Conservation (phyloP, 2,329 filamentous ascomycete genomes). For the Cordyceps javanica region DNA sequence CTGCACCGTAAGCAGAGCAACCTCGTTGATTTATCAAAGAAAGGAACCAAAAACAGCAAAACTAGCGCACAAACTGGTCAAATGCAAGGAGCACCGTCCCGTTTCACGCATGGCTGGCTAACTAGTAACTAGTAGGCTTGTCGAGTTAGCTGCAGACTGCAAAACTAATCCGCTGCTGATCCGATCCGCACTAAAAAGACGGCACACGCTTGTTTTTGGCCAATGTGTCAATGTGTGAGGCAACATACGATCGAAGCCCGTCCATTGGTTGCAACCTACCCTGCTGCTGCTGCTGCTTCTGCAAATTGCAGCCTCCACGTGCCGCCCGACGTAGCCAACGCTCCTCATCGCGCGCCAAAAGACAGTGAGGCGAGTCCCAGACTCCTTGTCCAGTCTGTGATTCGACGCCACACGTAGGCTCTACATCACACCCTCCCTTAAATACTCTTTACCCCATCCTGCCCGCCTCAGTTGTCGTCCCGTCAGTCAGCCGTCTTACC, state of each 20-base stretch:
- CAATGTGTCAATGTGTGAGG: not conserved
- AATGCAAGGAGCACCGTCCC: not conserved
- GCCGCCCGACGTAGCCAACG: not conserved
- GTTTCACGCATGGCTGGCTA: not conserved
- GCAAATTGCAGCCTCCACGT: not conserved
- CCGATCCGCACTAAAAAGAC: constrained; percentile 4
- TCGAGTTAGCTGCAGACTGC: not conserved
- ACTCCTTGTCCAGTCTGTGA: not conserved
- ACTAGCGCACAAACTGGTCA: not conserved
- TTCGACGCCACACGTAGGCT: not conserved
- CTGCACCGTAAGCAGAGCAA: not conserved
- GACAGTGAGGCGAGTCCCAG: not conserved
- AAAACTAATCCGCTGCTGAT: constrained; percentile 3
- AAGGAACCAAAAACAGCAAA: not conserved
- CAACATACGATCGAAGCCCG: not conserved
- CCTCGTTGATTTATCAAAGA: too few species aligned
- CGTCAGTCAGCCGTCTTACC: not conserved
- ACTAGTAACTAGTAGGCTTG: not conserved
- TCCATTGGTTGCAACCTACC: not conserved
- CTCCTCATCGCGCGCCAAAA: not conserved
- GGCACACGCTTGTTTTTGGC: not conserved
- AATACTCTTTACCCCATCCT: not conserved
- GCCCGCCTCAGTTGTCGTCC: too few species aligned
- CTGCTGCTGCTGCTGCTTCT: too few species aligned
- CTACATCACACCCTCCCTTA: not conserved